Base-by-base conservation (phyloP, 768 basidiomycete genomes). In the Russula ochroleuca region DNA sequence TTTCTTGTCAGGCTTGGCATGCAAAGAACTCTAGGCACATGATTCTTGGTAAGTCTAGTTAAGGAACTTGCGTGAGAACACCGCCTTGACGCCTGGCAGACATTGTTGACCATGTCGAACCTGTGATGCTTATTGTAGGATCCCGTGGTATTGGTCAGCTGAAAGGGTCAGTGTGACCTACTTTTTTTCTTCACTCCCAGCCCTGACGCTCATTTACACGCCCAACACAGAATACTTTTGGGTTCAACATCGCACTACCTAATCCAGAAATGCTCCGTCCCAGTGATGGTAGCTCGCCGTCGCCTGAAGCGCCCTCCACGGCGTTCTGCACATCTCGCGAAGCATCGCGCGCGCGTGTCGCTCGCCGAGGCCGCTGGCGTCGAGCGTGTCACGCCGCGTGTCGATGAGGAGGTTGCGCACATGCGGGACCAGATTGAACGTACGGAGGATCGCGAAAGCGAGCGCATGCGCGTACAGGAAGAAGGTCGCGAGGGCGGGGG, bases 181-280 rank as follows among this genome's bases (percentile, higher is more conserved):
- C 28, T 38, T 11, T 23, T 28, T 14, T 43, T 19, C 13, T 53
- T 23, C 57, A 4, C 41, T n/a, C 25, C 37, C 48, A n/a, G 2
- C 31, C 40, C n/a, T 49, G 40, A 52, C 62, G 25, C 56, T 67
- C 49, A 58, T 41, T 47, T 47, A 28, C 11, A 11, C 17, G 5
- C 41, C 50, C 23, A 45, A 55, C 21, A 19, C 69, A 94, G 94
- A 31, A 95, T 96, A 68, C 80, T 98, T 3, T 85, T 98, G 41
- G 95, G 94, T 15, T 95, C 93, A 4, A 98, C 94, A 1, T 96
- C 93, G 1, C 92, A 98, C 74, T 98, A 98, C 72, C 84, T 94
- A 52, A 90, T 92, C 50, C 88, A 93, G 81, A 94, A 93, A 75
- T 95, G 92, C 65, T 92, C 92, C 17, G 94, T 96, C 0, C 94